Conservation (phyloP, 2,329 filamentous ascomycete genomes). For the Fusarium floridanum region DNA sequence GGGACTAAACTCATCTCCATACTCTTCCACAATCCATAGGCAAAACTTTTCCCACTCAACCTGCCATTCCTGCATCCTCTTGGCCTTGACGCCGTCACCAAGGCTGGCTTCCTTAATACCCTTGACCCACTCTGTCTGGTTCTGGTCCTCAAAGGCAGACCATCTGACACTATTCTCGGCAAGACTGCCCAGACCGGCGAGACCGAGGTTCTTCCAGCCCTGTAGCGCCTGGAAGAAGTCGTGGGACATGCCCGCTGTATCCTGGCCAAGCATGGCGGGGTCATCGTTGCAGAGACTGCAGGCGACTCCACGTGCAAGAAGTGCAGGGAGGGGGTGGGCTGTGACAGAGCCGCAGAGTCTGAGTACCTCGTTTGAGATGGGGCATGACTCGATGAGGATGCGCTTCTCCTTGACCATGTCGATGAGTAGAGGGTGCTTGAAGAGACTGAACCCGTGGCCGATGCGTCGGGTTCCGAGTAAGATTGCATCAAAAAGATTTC, state of each 20-base stretch:
- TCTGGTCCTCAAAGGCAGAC: slow-evolving; percentile 88
- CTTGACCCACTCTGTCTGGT: slow-evolving; percentile 75
- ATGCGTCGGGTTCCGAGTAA: slow-evolving; percentile 89
- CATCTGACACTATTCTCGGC: slow-evolving; percentile 94
- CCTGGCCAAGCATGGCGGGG: slow-evolving; percentile 88
- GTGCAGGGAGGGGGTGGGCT: slow-evolving; percentile 83
- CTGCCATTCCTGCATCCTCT: slow-evolving; percentile 82
- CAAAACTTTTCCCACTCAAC: slow-evolving; percentile 91
- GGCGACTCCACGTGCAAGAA: slow-evolving; percentile 86
- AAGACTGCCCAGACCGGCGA: slow-evolving; percentile 86
- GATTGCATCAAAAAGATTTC: slow-evolving; percentile 90
- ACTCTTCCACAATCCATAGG: slow-evolving; percentile 88
- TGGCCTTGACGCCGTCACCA: slow-evolving; percentile 77
- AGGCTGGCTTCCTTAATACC: slow-evolving; percentile 81
- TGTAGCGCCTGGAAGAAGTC: slow-evolving; percentile 96
- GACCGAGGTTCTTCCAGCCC: slow-evolving; percentile 90
- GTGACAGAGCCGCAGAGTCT: slow-evolving; percentile 82
- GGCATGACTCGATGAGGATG: slow-evolving; percentile 90
- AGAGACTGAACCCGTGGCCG: slow-evolving; percentile 88
- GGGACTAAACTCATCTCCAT: slow-evolving; percentile 70
- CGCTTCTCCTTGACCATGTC: slow-evolving; percentile 90
- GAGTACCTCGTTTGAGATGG: slow-evolving; percentile 90
- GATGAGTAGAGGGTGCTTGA: slow-evolving; percentile 90
- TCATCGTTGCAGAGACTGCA: slow-evolving; percentile 93
- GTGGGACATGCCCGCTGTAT: slow-evolving; percentile 84